These are phyloP conservation scores for Vigna angularis DNA, from an alignment of 306 rosid species.

Conservation along the genomic window DNA sequence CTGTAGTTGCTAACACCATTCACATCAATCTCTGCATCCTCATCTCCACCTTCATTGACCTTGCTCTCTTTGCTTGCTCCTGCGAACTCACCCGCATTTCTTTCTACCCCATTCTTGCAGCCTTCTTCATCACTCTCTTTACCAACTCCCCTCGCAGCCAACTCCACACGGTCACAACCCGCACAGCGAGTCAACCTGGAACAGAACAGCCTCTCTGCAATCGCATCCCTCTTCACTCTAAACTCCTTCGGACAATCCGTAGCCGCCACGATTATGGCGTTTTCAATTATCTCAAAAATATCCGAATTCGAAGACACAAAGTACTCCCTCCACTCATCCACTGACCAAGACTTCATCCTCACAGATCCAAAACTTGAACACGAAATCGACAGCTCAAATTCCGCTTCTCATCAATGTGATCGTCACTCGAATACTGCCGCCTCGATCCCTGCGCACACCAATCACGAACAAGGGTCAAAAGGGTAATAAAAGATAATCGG, in stretches of 20 bases:
- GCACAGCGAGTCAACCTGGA: conserved; percentile 60
- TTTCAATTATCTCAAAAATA: conserved; percentile 81
- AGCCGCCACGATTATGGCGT: conserved; percentile 91
- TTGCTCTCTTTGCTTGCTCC: conserved; percentile 94
- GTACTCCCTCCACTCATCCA: conserved; percentile 85
- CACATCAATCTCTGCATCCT: conserved; percentile 52
- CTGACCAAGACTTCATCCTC: conserved; percentile 72
- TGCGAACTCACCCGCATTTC: conserved; percentile 39
- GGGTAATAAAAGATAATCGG: conserved; percentile 17
- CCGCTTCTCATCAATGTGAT: conserved; percentile 38
- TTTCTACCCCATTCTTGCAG: conserved; percentile 51
- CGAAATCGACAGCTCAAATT: conserved; percentile 47
- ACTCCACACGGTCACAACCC: conserved; percentile 74
- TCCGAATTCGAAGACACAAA: conserved; percentile 71
- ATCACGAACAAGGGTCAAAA: conserved; percentile 14
- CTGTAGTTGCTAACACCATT: conserved; percentile 65
- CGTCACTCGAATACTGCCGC: not conserved
- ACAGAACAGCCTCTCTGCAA: conserved; percentile 77
- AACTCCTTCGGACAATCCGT: conserved; percentile 86
- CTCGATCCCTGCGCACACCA: conserved; percentile 32
- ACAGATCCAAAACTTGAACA: conserved; percentile 36
- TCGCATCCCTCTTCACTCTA: conserved; percentile 71
- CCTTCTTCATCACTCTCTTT: conserved; percentile 43
- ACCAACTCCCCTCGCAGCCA: conserved; percentile 51
- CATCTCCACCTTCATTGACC: conserved; percentile 43